These are phyloP conservation scores for Botrytis deweyae DNA, from an alignment of 2,329 filamentous ascomycete genomes.

Conservation along the genomic window DNA sequence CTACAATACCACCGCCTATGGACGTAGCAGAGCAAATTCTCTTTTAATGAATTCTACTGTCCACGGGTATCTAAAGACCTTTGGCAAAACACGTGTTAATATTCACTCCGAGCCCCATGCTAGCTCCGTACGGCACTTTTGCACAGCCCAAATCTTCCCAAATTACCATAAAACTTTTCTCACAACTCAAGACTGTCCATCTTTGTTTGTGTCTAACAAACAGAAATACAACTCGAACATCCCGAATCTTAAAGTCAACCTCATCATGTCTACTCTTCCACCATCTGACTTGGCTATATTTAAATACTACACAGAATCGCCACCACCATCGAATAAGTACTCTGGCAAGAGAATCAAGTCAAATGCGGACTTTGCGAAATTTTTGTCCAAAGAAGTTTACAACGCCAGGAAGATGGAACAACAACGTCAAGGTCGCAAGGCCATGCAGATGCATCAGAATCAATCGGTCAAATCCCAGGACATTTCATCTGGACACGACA, in stretches of 20 bases:
- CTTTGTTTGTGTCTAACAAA: background rate
- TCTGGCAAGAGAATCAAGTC: background rate
- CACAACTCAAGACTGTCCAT: background rate
- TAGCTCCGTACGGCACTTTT: background rate
- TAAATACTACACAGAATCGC: background rate
- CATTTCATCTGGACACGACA: background rate
- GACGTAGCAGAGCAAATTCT: accelerated
- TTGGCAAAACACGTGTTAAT: background rate
- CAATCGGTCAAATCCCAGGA: background rate
- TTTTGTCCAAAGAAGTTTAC: background rate
- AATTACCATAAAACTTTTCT: background rate
- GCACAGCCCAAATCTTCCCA: background rate
- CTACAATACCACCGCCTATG: accelerated
- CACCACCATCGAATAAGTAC: background rate
- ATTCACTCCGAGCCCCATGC: background rate
- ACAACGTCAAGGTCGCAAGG: background rate
- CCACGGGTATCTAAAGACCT: background rate
- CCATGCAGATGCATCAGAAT: background rate
- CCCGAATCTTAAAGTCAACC: background rate
- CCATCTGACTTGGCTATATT: background rate
- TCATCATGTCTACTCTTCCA: no score
- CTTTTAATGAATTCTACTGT: background rate
- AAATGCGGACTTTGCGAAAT: background rate
- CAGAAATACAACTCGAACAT: background rate
- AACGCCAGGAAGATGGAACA: background rate